phyloP scores from a whole-genome alignment of 345 rosid genomes.

The Moricandia arvensis region DNA sequence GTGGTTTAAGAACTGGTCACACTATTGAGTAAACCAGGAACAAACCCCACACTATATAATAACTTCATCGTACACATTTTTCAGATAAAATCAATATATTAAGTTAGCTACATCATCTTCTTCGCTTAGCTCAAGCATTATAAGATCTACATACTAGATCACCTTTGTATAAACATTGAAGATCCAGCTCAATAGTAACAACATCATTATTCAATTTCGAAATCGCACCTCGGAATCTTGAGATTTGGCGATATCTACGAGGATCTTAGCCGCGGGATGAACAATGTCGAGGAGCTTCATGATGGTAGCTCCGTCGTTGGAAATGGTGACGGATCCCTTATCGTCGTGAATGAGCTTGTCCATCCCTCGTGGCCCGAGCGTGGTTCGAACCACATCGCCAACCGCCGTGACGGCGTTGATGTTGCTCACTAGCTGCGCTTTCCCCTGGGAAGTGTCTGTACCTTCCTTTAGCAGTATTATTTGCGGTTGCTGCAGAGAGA shows the following conservation, averaged over 20 bases:
- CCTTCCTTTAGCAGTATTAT: slow-evolving; percentile 98
- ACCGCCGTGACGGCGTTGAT: slow-evolving; percentile 95
- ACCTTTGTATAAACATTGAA: background rate
- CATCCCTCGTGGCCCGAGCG: slow-evolving; percentile 98
- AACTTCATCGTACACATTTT: background rate
- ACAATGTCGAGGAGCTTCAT: slow-evolving; percentile 96
- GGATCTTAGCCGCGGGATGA: slow-evolving; percentile 99
- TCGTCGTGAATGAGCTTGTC: slow-evolving; percentile 98
- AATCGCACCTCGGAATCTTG: slow-evolving; percentile 87
- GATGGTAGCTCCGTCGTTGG: slow-evolving; percentile 98
- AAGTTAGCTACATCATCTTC: background rate
- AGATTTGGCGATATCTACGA: slow-evolving; percentile 97
- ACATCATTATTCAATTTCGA: background rate
- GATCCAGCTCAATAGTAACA: background rate
- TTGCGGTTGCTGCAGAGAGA: slow-evolving; percentile 84
- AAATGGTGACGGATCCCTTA: slow-evolving; percentile 87
- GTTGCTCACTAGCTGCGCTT: slow-evolving; percentile 91
- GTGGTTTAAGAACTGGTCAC: background rate
- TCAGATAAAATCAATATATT: background rate
- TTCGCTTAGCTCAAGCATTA: background rate
- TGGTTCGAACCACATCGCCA: slow-evolving; percentile 83
- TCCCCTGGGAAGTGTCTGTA: slow-evolving; percentile 96
- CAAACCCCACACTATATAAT: no score
- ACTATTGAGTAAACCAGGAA: background rate
- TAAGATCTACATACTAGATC: slow-evolving; percentile 19